phyloP scores from a whole-genome alignment of 1,284 basidiomycete species.

The Cryptococcus floricola region DNA sequence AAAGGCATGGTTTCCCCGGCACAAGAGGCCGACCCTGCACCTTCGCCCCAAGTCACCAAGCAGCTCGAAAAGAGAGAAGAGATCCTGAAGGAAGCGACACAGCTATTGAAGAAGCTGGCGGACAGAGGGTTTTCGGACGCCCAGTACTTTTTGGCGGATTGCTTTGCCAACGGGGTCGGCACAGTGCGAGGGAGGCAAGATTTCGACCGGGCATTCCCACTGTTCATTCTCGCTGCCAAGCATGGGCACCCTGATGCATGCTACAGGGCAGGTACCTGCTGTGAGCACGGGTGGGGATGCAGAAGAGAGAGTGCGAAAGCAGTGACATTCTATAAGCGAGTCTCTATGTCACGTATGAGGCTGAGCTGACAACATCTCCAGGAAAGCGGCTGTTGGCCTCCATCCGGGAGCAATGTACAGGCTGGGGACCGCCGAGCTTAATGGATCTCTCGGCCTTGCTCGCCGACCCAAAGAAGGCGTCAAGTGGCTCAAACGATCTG shows the following conservation, averaged over 20 bases:
- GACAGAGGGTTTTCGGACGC: conserved; percentile 90
- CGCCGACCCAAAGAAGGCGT: conserved; percentile 92
- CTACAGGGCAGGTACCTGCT: conserved; percentile 94
- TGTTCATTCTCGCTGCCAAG: conserved; percentile 94
- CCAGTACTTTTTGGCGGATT: conserved; percentile 96
- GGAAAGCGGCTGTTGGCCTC: conserved; percentile 82
- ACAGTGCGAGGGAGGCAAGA: conserved; percentile 84
- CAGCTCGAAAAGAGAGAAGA: conserved; percentile 84
- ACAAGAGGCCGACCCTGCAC: conserved; percentile 17
- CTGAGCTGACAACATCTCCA: conserved; percentile 27
- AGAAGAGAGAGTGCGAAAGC: conserved; percentile 88
- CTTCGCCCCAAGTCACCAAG: conserved; percentile 57
- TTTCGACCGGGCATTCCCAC: conserved; percentile 92
- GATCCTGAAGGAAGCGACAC: conserved; percentile 77
- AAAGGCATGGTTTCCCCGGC: conserved; percentile 60
- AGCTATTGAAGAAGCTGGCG: conserved; percentile 81
- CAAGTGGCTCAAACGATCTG: conserved; percentile 95
- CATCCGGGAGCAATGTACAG: conserved; percentile 97
- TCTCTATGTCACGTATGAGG: neutral
- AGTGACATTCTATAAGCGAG: conserved; percentile 73
- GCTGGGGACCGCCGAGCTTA: conserved; percentile 91
- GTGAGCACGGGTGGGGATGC: conserved; percentile 98
- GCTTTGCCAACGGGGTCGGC: conserved; percentile 94
- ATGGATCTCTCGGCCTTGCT: conserved; percentile 84
- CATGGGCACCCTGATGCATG: conserved; percentile 97